Evolutionary conservation across 768 basidiomycete genomes (phyloP).

Genomic region (Clitopilus hobsonii): DNA sequence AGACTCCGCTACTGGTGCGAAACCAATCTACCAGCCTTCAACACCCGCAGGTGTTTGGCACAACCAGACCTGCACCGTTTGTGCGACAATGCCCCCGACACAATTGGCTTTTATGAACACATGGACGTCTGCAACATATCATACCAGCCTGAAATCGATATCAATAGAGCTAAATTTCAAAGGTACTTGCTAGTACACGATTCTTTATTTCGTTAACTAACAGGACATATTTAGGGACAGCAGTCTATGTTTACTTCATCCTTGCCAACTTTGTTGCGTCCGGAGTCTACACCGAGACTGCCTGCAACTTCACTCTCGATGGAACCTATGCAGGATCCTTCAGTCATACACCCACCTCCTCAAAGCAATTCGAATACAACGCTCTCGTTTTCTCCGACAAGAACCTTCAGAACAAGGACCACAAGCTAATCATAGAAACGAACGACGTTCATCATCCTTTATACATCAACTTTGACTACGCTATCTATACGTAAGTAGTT

Average conservation of each 20-base stretch:
- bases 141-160: slow-evolving; percentile 5
- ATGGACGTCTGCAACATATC: slow-evolving; percentile 17
- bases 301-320: slow-evolving; percentile 29
- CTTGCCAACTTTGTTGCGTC: slow-evolving; percentile 22
- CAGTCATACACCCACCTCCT: slow-evolving; percentile 20
- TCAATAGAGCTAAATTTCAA: slow-evolving; percentile 12
- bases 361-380: slow-evolving; percentile 21
- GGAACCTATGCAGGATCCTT: slow-evolving; percentile 14
- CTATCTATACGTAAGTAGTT: slow-evolving; percentile 33
- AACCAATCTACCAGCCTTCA: slow-evolving; percentile 13
- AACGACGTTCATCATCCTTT: slow-evolving; percentile 21
- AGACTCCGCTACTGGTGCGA: slow-evolving; percentile 12
- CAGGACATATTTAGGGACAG: slow-evolving; percentile 28
- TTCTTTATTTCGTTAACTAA: background rate
- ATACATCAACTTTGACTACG: slow-evolving; percentile 36
- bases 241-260: slow-evolving; percentile 35
- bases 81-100: slow-evolving; percentile 10
- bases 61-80: slow-evolving; percentile 10
- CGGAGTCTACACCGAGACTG: slow-evolving; percentile 18
- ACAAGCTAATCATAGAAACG: slow-evolving; percentile 26
- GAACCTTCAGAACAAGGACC: slow-evolving; percentile 22
- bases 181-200: no score
- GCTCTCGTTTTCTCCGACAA: slow-evolving; percentile 21
- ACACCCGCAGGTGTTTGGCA: slow-evolving; percentile 12
- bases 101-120: slow-evolving; percentile 12